Base-by-base conservation (phyloP, 306 rosid species). In the Coriaria nepalensis region DNA sequence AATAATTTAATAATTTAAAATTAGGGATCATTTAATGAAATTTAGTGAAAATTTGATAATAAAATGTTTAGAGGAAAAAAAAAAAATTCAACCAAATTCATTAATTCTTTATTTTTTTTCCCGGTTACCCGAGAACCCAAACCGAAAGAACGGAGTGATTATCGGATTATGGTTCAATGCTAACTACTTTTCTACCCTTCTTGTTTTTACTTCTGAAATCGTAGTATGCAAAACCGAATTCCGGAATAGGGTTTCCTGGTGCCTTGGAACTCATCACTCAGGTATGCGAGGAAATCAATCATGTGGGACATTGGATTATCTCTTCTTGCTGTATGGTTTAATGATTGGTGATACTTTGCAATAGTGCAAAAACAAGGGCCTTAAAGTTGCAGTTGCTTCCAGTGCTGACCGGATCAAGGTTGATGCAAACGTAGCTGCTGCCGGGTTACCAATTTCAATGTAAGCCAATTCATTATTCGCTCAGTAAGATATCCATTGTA, bases 341-440 rank as follows among this genome's bases (percentile, higher is more conserved):
- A 35, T 67, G 52, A 41, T 49, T 63, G 15, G 33, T 64, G 60
- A 38, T 35, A 4, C 45, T 34, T 39, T 52, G 9, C 56, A 49
- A 63, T 78, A 90, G 97, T 90, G 97, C 61, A 90, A 74, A 69
- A 75, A 64, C 66, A 71, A 81, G 70, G 97, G 94, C 57, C 93
- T 90, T 63, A 90, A 90, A 75, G 97, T 90, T 65, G 95, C 94
- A 66, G 97, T 90, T 68, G 97, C 97, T 34, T 90, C 97, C 41
- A 90, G 97, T 56, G 97, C 95, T 73, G 97, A 90, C 73, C 86
- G 83, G 33, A 75, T 90, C 73, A 90, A 90, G 87, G 94, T 90
- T 65, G 88, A 84, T 64, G 97, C 92, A 55, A 90, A 90, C 79
- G 73, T 90, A 57, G 82, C 87, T 56, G 95, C 97, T 20, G 92